Evolutionary conservation across 306 rosid species (phyloP).

Genomic region (Casuarina cunninghamiana): DNA sequence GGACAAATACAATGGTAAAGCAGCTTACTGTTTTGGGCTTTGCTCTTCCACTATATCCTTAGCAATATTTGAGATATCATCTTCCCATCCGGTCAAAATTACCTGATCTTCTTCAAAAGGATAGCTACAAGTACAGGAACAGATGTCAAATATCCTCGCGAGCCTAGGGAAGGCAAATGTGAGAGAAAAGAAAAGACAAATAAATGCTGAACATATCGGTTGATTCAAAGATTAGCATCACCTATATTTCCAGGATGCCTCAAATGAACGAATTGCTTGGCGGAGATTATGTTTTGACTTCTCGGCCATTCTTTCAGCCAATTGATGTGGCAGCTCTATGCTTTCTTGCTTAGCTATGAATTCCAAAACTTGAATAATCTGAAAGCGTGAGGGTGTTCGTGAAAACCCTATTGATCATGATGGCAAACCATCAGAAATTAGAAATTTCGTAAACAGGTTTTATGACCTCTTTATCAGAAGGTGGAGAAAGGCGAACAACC

Average conservation of each 20-base stretch:
- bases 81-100: constrained; percentile 83
- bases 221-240: constrained; percentile 7
- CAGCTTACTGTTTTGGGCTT: constrained; percentile 78
- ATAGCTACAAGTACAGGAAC: constrained; percentile 40
- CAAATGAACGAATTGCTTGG: constrained; percentile 82
- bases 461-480: constrained; percentile 65
- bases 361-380: constrained; percentile 66
- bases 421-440: background rate
- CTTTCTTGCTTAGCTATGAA: constrained; percentile 55
- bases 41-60: constrained; percentile 60
- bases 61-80: constrained; percentile 67
- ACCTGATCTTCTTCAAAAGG: constrained; percentile 50
- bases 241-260: constrained; percentile 71
- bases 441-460: background rate
- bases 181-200: background rate
- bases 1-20: background rate
- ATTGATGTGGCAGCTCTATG: constrained; percentile 39
- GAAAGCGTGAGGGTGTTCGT: background rate
- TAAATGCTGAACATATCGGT: background rate
- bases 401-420: background rate
- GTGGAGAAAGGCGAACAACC: constrained; percentile 55
- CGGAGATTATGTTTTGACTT: constrained; percentile 64
- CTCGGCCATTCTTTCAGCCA: constrained; percentile 48
- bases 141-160: background rate
- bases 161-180: background rate